Conservation (phyloP, 2,329 filamentous ascomycete genomes). For the Byssothecium circinans region DNA sequence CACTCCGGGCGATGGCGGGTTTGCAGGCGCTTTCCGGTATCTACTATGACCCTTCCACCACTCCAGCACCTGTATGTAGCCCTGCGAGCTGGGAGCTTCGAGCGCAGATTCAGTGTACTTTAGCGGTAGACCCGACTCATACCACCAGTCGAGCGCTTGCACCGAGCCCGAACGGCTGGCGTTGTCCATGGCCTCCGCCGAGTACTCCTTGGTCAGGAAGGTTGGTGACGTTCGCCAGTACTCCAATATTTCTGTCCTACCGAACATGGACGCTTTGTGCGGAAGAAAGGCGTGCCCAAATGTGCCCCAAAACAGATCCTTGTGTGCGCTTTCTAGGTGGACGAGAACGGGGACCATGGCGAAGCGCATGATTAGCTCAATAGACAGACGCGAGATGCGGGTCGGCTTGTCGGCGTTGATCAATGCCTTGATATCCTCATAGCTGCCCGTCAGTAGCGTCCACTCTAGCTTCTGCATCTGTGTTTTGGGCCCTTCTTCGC, state of each 20-base stretch:
- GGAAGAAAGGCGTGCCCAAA: slow-evolving; percentile 81
- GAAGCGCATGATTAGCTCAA: slow-evolving; percentile 91
- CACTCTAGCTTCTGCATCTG: slow-evolving; percentile 82
- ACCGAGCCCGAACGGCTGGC: slow-evolving; percentile 85
- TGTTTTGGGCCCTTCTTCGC: slow-evolving; percentile 67
- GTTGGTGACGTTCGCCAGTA: slow-evolving; percentile 87
- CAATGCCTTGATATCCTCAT: slow-evolving; percentile 71
- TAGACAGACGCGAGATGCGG: slow-evolving; percentile 77
- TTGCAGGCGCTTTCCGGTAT: slow-evolving; percentile 37
- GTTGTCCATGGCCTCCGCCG: slow-evolving; percentile 79
- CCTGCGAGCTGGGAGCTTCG: slow-evolving; percentile 82
- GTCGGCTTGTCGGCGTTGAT: slow-evolving; percentile 70
- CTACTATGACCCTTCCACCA: slow-evolving; percentile 83
- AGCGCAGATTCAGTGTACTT: slow-evolving; percentile 86
- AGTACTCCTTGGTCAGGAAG: slow-evolving; percentile 85
- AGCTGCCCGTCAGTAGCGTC: slow-evolving; percentile 73
- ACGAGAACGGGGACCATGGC: slow-evolving; percentile 76
- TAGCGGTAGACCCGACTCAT: slow-evolving; percentile 73
- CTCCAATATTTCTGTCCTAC: slow-evolving; percentile 79
- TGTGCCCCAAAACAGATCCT: slow-evolving; percentile 81
- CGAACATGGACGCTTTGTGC: slow-evolving; percentile 87
- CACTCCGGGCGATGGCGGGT: slow-evolving; percentile 14
- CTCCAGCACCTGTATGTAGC: slow-evolving; percentile 81
- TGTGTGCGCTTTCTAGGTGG: slow-evolving; percentile 67
- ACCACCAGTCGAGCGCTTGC: slow-evolving; percentile 90